Evolutionary conservation across 192 early-diverging fungal genomes (phyloP), one percentile per base, ranked within the genome.

Genomic region (Pecoramyces ruminantium): DNA sequence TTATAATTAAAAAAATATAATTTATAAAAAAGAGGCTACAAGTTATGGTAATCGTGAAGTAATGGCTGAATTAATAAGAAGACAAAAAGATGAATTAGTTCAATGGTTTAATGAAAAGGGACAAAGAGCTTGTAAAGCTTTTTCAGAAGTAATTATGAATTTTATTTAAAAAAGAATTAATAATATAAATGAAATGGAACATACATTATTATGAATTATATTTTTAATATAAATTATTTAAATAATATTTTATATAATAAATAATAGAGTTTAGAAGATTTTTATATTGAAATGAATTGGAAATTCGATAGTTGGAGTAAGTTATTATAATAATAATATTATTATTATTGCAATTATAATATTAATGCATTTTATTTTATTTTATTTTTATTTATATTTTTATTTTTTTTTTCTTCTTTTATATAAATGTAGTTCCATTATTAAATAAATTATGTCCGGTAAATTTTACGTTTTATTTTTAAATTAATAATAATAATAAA

Each of bases 21-120:
- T 6, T 34, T 21, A 21, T 51, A 67, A 25, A 67, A 67, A 67
- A 80, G 89, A 90, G 81, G 88, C 89, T 3, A 86, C 83, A 29
- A 84, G 83, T 67, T 78, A 80, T 51, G 89, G 89, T 18, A 80
- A 88, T 81, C 77, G 89, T 29, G 85, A 87, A 21, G 38, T 85
- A 30, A 83, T 89, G 80, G 51, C 25, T 21, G 51, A 67, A 67
- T 25, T 67, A 5, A 25, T 67, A 67, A 67, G 51, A 67, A 67
- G 18, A n/a, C 51, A 67, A n/a, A 67, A 67, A n/a, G 51, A 67
- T 67, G 51, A 67, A 67, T 67, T 67, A 67, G 51, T 67, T n/a
- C 51, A 67, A 21, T 67, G 51, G 51, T 67, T n/a, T 21, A 67
- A 67, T n/a, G 51, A 67, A 67, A 67, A 67, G 8, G 51, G 51